Conservation (phyloP, 78 protist genomes). For the Monocercomonoides exilis region DNA sequence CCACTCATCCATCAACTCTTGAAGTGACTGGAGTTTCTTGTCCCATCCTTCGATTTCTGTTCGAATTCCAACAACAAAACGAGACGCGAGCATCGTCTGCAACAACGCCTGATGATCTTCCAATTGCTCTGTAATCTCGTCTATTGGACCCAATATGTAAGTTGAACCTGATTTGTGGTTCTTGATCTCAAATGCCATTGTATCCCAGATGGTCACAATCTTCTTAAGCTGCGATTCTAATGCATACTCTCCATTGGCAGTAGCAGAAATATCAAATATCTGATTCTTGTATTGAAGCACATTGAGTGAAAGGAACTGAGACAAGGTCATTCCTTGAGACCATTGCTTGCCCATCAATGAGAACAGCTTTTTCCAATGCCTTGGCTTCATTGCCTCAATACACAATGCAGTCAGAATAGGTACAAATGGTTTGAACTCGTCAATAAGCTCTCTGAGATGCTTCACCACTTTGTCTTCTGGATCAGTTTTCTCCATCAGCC, state of each 20-base stretch:
- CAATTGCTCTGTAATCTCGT: conserved; percentile 32
- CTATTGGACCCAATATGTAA: conserved; percentile 45
- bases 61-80: conserved; percentile 53
- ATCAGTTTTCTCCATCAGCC: neutral
- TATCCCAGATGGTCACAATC: conserved; percentile 30
- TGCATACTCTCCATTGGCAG: conserved; percentile 46
- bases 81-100: conserved; percentile 53
- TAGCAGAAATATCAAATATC: conserved; percentile 35
- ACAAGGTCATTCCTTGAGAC: conserved; percentile 12
- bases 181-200: conserved; percentile 22
- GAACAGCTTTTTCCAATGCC: conserved; percentile 39
- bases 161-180: conserved; percentile 36
- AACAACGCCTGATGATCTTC: conserved; percentile 43
- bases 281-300: neutral
- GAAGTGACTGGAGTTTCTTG: conserved; percentile 22
- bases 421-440: conserved; percentile 3
- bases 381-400: neutral
- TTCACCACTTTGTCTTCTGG: conserved; percentile 23
- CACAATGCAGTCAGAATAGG: conserved; percentile 10
- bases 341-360: neutral
- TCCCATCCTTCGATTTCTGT: conserved; percentile 62
- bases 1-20: conserved; percentile 71
- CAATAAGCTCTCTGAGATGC: conserved; percentile 5
- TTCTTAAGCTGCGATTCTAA: conserved; percentile 35
- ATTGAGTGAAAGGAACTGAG: conserved; percentile 16